Base-by-base conservation (phyloP, 225 moss, liverwort and hornwort species). In the Anthoceros angustus region DNA sequence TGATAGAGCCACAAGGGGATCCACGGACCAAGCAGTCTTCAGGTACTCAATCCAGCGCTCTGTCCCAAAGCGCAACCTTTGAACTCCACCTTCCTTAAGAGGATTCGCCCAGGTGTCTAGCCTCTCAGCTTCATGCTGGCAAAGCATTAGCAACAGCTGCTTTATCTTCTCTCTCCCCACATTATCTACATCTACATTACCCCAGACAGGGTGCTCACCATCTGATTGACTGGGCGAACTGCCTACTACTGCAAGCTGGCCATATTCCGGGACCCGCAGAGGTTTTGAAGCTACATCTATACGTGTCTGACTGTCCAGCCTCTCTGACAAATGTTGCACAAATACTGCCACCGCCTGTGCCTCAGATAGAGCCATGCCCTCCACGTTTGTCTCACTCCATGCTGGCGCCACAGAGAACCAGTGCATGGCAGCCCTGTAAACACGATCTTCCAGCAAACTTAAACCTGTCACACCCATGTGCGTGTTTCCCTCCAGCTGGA, bases 51-150 rank as follows among this genome's bases (percentile, higher is more conserved):
- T 82, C 92, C 88, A 88, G 41, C 77, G 76, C 66, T 92, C 88
- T 63, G 60, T 72, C 62, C 70, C 80, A 65, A 79, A 76, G 65
- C 80, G 80, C 69, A 79, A 84, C 67, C 86, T 86, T 39, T 80
- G 75, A 55, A 55, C 55, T 18, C n/a, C 23, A 55, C n/a, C 18
- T 70, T 78, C 83, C 89, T 79, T 82, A 26, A 93, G 83, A 73
- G 93, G 93, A 72, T 85, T 71, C 61, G 93, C 93, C 93, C 93
- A 93, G 50, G 86, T 83, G 55, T 93, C 83, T 68, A 93, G 77
- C 68, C 89, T 80, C 45, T 93, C 93, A 43, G 87, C 70, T 80
- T 93, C 89, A 72, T 87, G 77, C 42, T 89, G 87, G 73, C 85
- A 85, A 63, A 93, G 73, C 78, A 89, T 79, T 69, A 82, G 70